Base-by-base conservation (phyloP, 495 filamentous ascomycete species). In the Collariella sp. region DNA sequence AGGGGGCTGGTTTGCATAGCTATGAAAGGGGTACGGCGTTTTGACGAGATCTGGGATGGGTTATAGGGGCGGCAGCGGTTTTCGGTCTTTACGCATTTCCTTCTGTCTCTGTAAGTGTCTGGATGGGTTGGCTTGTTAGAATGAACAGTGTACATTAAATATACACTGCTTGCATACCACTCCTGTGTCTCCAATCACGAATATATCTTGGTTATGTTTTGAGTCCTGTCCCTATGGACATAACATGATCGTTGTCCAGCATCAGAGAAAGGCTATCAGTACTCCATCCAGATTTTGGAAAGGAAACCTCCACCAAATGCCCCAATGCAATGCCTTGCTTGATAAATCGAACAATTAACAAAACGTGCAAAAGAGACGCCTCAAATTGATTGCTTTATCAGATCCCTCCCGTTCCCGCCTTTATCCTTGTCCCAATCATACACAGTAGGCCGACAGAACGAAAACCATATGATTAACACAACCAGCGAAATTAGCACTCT, bases 401-500 rank as follows among this genome's bases (percentile, higher is more conserved):
- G 7, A 35, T 12, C 40, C 50, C 31, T 52, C n/a, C 49, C 39
- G 49, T 52, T 52, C 49, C 49, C 24, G 40, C 24, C 16, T 41
- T 43, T 43, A 22, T 34, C 29, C 39, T 9, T 33, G 34, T 15
- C 50, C 40, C 24, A 45, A 45, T 40, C 50, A 24, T 36, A 48
- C 5, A 18, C 26, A 31, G 26, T 29, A 41, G 9, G 15, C 26
- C 13, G 38, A 50, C 48, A 52, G 31, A 43, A 12, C 19, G 31
- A 45, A 22, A 45, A n/a, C n/a, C 22, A 36, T 42, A 23, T 13
- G 31, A 18, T 53, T 42, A 53, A 26, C 9, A 34, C 18, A 53
- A 53, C 12, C 50, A 34, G 50, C 41, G 42, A 46, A 53, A 46
- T n/a, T 46, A 34, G 20, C 33, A 57, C 15, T 43, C 29, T 24